Conservation (phyloP, 768 basidiomycete species). For the Phylloporus sp. region DNA sequence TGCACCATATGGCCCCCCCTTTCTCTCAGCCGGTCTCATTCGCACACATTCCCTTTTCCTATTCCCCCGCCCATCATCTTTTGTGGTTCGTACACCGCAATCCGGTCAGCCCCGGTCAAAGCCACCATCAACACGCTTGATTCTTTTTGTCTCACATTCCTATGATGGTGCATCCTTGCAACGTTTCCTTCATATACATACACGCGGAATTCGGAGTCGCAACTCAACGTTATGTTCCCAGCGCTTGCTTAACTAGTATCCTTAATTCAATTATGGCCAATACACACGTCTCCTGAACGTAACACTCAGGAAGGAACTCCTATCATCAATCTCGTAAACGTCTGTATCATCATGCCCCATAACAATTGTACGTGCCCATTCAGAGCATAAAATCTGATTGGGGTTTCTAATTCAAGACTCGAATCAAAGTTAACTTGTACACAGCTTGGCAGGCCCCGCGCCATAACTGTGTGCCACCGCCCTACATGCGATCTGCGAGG, state of each 20-base stretch:
- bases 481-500: conserved; percentile 13
- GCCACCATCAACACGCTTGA: not conserved
- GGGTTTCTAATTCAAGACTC: conserved; percentile 16
- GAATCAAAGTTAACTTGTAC: conserved; percentile 21
- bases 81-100: not conserved
- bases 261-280: conserved; percentile 3
- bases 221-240: conserved; percentile 4
- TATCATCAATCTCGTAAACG: conserved; percentile 16
- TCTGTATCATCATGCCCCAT: conserved; percentile 1
- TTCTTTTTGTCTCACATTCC: not conserved
- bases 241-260: not conserved
- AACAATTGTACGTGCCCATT: conserved; percentile 8
- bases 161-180: not conserved
- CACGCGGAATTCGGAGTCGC: conserved; percentile 1
- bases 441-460: conserved; percentile 12
- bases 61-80: not conserved
- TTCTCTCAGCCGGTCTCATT: not conserved
- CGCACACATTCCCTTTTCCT: not conserved
- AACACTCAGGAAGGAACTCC: conserved; percentile 3
- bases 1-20: not conserved
- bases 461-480: conserved; percentile 4
- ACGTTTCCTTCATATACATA: conserved; percentile 8
- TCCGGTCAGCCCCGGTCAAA: not conserved
- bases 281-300: conserved; percentile 14
- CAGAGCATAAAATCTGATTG: conserved; percentile 5